Base-by-base conservation (phyloP, 257 asterid species). In the Dorcoceras hygrometricum region DNA sequence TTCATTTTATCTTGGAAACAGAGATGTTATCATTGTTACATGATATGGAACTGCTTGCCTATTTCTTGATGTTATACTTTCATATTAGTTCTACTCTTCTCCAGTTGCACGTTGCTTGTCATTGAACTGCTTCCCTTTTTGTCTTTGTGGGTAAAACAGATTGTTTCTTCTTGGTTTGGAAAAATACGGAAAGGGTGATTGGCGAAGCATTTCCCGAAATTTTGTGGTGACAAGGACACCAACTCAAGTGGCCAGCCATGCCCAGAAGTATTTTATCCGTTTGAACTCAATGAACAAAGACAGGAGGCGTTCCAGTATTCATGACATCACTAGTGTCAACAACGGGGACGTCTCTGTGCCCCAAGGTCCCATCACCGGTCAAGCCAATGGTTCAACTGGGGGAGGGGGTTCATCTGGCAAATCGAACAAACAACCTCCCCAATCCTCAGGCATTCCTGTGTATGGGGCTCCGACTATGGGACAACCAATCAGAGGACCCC, bases 191-290 rank as follows among this genome's bases (percentile, higher is more conserved):
- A 92, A 87, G 78, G 98, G 97, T 19, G 97, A 89, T 63, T 92
- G 98, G 98, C 68, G 96, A 74, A 92, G 98, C 74, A 92, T 92
- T 62, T 92, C 98, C 0, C 63, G 98, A 1, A 89, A 92, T 71
- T 89, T 83, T 62, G 96, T 92, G 39, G 90, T 89, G 71, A 86
- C 98, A 12, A 81, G 97, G 62, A 92, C 96, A 4, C 98, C 97
- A 19, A 92, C 97, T 1, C 98, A 92, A 77, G 97, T 92, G 43
- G 98, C 98, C 18, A 92, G 97, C 75, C 98, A 92, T 54, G 96
- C 98, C 1, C 98, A 92, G 67, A 92, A 92, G 74, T 92, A 89
- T 68, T 92, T 89, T 71, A 89, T 92, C 12, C 96, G 95, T 57
- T 64, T 92, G 63, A 89, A 87, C 81, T 89, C 98, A 1, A 87